phyloP scores from a whole-genome alignment of 192 early-diverging fungal genomes.

The Coemansia brasiliensis region DNA sequence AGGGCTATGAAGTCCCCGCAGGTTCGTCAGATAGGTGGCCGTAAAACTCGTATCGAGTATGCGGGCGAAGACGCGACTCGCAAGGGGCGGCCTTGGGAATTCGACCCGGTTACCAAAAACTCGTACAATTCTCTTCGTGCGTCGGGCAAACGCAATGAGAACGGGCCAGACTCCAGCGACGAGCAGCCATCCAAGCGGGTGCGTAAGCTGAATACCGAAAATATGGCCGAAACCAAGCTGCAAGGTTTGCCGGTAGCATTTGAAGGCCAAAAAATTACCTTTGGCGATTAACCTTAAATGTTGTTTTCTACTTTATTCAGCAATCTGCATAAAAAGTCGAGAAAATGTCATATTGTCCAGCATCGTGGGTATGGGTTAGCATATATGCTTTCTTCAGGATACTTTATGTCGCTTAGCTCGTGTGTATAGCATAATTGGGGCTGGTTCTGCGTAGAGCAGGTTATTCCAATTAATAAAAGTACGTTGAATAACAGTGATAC shows the following conservation, averaged over 20 bases:
- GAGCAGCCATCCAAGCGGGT: conserved; percentile 15
- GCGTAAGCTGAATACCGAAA: conserved; percentile 42
- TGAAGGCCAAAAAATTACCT: conserved; percentile 68
- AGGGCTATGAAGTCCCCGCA: conserved; percentile 61
- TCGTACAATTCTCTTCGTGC: not conserved
- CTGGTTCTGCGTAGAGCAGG: conserved; percentile 7
- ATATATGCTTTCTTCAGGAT: conserved; percentile 12
- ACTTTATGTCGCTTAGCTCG: conserved; percentile 25
- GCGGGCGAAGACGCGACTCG: conserved; percentile 66
- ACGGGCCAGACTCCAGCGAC: conserved; percentile 6
- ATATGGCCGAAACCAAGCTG: conserved; percentile 53
- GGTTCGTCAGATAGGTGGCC: conserved; percentile 58
- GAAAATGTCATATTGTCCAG: conserved; percentile 16
- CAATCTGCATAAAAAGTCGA: not conserved
- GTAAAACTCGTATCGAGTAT: conserved; percentile 66
- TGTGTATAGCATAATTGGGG: conserved; percentile 17
- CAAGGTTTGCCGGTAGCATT: conserved; percentile 59
- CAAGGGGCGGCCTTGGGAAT: conserved; percentile 66
- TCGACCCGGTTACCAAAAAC: conserved; percentile 41
- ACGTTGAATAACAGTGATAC: conserved; percentile 33
- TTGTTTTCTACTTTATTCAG: not conserved
- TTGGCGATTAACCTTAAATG: conserved; percentile 47
- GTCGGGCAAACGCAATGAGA: conserved; percentile 9
- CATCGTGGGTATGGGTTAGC: conserved; percentile 8
- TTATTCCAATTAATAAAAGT: conserved; percentile 23